Percentiles rank a stretch among this genome's conserved stretches.
Conservation (phyloP, 2,329 filamentous ascomycete species). For the Colletotrichum melonis region DNA sequence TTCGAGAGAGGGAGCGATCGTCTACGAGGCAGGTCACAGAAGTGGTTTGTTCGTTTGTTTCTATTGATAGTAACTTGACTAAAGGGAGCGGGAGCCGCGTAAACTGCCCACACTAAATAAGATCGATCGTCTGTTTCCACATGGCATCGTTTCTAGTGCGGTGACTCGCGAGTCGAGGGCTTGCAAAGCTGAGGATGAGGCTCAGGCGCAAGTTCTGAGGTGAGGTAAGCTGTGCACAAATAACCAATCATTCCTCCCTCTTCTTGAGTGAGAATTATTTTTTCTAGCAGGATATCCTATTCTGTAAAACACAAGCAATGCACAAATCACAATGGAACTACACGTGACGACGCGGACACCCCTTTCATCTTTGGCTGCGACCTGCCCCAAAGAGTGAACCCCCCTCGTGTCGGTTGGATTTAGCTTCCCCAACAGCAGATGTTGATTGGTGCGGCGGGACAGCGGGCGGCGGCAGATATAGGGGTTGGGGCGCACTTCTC, state of each 20-base stretch:
- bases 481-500: constrained; percentile 6
- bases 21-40: not conserved
- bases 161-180: not conserved
- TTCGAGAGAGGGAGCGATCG: not conserved
- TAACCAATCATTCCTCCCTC: not conserved
- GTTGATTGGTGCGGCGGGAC: constrained; percentile 25
- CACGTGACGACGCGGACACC: constrained; percentile 10
- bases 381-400: not conserved
- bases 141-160: not conserved
- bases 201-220: not conserved
- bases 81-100: not conserved
- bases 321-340: not conserved
- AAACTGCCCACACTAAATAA: no score
- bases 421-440: not conserved
- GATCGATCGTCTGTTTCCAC: not conserved
- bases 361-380: constrained; percentile 30
- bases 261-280: not conserved
- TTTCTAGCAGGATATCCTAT: not conserved
- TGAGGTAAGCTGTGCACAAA: not conserved
- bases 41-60: not conserved
- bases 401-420: not conserved
- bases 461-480: constrained; percentile 29
- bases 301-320: not conserved
- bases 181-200: not conserved
- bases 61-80: not conserved